These are phyloP conservation scores for Neurospora hispaniola DNA, from an alignment of 495 filamentous ascomycete species.

Conservation along the genomic window DNA sequence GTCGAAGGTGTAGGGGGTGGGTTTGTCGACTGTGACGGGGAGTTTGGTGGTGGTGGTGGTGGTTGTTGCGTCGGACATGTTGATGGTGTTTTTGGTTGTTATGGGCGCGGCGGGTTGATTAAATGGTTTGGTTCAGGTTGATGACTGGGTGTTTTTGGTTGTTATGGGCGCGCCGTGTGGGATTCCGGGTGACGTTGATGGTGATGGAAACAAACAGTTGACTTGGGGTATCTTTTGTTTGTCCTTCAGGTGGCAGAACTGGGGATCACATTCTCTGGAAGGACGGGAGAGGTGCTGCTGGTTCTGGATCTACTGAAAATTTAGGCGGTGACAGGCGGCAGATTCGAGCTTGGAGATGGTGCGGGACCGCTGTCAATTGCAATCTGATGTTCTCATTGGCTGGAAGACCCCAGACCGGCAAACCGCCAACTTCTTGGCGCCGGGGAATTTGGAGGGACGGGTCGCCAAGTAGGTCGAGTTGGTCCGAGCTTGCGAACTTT, in stretches of 20 bases:
- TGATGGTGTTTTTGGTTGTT: no score
- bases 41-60: conserved; percentile 20
- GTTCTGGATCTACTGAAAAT: conserved; percentile 16
- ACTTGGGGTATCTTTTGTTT: neutral
- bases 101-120: no score
- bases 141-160: no score
- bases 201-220: neutral
- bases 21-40: conserved; percentile 60
- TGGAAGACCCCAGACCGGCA: neutral
- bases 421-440: neutral
- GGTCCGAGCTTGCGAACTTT: conserved; percentile 10
- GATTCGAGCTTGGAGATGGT: conserved; percentile 5
- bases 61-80: conserved; percentile 21
- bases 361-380: conserved; percentile 9
- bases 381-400: neutral
- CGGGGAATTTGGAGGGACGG: neutral
- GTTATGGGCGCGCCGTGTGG: no score
- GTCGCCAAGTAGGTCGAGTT: neutral
- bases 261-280: neutral
- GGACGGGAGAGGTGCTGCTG: neutral
- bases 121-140: no score
- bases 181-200: no score
- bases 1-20: conserved; percentile 86
- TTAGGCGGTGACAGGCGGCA: conserved; percentile 21
- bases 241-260: neutral